phyloP scores from a whole-genome alignment of 179 eudicot species.

The Camellia oleifera region DNA sequence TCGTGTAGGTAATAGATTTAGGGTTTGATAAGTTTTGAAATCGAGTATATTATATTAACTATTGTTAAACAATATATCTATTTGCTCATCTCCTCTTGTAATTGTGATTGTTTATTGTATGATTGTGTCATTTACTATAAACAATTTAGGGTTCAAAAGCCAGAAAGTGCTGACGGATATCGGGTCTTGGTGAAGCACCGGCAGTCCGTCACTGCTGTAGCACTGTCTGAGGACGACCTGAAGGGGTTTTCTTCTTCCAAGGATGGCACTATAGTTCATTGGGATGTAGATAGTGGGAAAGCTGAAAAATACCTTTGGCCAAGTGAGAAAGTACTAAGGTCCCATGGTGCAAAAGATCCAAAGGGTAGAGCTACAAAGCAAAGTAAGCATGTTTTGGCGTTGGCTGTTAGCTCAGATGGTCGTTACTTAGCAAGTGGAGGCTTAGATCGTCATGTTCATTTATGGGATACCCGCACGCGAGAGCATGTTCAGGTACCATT shows the following conservation, averaged over 20 bases:
- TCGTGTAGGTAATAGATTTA: neutral
- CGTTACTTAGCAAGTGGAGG: constrained; percentile 94
- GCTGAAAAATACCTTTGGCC: constrained; percentile 83
- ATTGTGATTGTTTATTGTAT: constrained; percentile 8
- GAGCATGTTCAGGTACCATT: constrained; percentile 70
- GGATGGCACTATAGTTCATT: constrained; percentile 73
- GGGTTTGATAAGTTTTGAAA: neutral
- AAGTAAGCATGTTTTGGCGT: constrained; percentile 61
- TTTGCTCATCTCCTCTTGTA: neutral
- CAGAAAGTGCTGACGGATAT: constrained; percentile 48
- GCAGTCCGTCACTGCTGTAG: constrained; percentile 81
- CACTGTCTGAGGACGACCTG: constrained; percentile 72
- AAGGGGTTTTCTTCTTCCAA: constrained; percentile 94
- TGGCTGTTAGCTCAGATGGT: constrained; percentile 87
- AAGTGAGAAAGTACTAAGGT: constrained; percentile 57
- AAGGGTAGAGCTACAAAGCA: constrained; percentile 68
- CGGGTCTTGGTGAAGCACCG: constrained; percentile 64
- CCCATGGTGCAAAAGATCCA: constrained; percentile 69
- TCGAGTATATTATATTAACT: neutral
- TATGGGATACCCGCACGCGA: constrained; percentile 90
- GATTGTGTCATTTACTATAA: neutral
- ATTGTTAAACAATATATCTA: neutral
- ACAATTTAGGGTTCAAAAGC: constrained; percentile 60
- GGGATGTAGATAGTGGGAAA: constrained; percentile 89
- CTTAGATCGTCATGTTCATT: constrained; percentile 88